phyloP scores from a whole-genome alignment of 176 grass and related monocot genomes.

The Typha latifolia region DNA sequence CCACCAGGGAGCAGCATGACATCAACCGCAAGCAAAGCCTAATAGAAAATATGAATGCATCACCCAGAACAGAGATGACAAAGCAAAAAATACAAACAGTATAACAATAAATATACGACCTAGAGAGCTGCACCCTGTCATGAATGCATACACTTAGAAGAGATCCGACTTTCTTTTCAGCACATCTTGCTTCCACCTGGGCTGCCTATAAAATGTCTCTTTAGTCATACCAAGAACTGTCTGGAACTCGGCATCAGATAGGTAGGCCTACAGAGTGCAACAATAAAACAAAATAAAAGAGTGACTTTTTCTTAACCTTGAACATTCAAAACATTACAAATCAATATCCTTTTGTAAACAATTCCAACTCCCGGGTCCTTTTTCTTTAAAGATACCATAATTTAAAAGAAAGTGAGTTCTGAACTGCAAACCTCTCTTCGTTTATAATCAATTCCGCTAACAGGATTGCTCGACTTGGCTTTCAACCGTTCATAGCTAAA shows the following conservation, averaged over 20 bases:
- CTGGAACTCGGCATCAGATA: slow-evolving; percentile 75
- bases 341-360: background rate
- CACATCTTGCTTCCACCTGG: slow-evolving; percentile 94
- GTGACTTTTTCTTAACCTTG: slow-evolving; percentile 1
- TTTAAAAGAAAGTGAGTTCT: background rate
- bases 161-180: slow-evolving; percentile 81
- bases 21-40: too few relatives aligned
- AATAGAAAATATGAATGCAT: too few relatives aligned
- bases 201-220: slow-evolving; percentile 72
- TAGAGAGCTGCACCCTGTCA: too few relatives aligned
- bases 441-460: slow-evolving; percentile 82
- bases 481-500: slow-evolving; percentile 77
- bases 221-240: slow-evolving; percentile 60
- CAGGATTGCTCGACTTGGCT: slow-evolving; percentile 66
- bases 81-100: too few relatives aligned
- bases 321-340: background rate
- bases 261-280: slow-evolving; percentile 58
- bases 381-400: slow-evolving; percentile 1
- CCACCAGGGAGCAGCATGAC: too few relatives aligned
- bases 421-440: slow-evolving; percentile 67
- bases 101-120: too few relatives aligned
- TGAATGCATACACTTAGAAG: slow-evolving; percentile 32
- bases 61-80: too few relatives aligned
- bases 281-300: slow-evolving; percentile 7
- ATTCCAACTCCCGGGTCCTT: too few relatives aligned